Base-by-base conservation (phyloP, 768 basidiomycete genomes). In the Suillus alpinus region DNA sequence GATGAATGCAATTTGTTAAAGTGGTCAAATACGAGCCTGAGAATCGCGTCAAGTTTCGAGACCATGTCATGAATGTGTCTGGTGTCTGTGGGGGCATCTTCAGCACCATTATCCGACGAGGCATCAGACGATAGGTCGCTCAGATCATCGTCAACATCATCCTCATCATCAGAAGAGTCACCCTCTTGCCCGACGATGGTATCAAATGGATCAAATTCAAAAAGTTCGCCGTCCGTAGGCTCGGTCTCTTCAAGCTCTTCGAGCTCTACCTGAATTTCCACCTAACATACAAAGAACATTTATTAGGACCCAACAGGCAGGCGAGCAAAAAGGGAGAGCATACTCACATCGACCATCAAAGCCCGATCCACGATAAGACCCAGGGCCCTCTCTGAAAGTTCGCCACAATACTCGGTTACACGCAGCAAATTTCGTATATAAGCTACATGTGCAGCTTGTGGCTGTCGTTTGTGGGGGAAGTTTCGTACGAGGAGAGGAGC, bases 211-310 rank as follows among this genome's bases (percentile, higher is more conserved):
- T 97, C 94, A 23, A 92, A 72, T 50, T 91, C 86, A 65, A 90
- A 92, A 18, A 90, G 59, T 16, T 79, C 80, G 1, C 79, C 82
- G n/a, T 86, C 86, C 62, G 77, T 60, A 3, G 68, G 63, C 18
- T 82, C 83, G 14, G 81, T 79, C 3, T 90, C 90, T 67, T 96
- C 95, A 4, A 95, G 77, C 65, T 97, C 94, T 69, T 98, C 95
- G 4, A 94, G 70, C 68, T 95, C 94, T n/a, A 94, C 90, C 70
- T 97, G 95, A 36, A 99, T 95, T 75, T 99, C 96, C 31, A 97
- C 93, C 94, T 95, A n/a, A 46, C 6, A 6, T 4, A 4, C 63
- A 1, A 52, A 39, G 4, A 13, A 31, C 9, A 44, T 5, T 59
- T n/a, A 64, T 61, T 20, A 43, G 20, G 16, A 56, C 13, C 4